Evolutionary conservation across 2,329 filamentous ascomycete genomes (phyloP), one percentile per base, ranked within the genome.

Genomic region (Fusarium sp.): DNA sequence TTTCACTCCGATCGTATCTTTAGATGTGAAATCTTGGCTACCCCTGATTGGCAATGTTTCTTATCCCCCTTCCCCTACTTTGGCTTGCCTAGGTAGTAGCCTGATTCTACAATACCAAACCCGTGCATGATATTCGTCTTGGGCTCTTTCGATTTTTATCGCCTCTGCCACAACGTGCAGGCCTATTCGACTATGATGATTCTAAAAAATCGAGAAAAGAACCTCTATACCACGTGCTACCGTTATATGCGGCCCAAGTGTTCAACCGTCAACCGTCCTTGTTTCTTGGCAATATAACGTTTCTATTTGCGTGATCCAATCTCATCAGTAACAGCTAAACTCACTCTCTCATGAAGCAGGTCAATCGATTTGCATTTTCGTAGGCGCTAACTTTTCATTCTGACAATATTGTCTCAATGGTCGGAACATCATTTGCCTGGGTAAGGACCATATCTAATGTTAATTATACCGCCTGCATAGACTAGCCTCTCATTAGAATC

Each of bases 191-290:
- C 20, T 32, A n/a, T n/a, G n/a, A 27, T 27, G 9, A 12, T 26
- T 52, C 48, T 20, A 30, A 30, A 15, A 17, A 33, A 38, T 37
- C 17, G n/a, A 45, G 14, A 56, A 35, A 20, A 11, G 9, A 18
- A 49, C 41, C 42, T 64, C 32, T 30, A 38, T 42, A 49, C 37
- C 37, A 44, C 42, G 32, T 65, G 60, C 46, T 23, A 49, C 32
- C n/a, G 10, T 45, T 40, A 17, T 8, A 11, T 35, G 9, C 20
- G 45, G 60, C 26, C 14, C 23, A 35, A 38, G 9, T 33, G 20
- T 38, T 17, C 18, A 57, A 26, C n/a, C 35, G 42, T 17, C 30
- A 38, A 37, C 32, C 59, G 35, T 45, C 35, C 30, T 44, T 17
- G 37, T 30, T 52, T 26, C 32, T 11, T 52, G 32, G 48, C 15